Evolutionary conservation across 2,329 filamentous ascomycete genomes (phyloP), one percentile per base, ranked within the genome.

Genomic region (Botrytis paeoniae): DNA sequence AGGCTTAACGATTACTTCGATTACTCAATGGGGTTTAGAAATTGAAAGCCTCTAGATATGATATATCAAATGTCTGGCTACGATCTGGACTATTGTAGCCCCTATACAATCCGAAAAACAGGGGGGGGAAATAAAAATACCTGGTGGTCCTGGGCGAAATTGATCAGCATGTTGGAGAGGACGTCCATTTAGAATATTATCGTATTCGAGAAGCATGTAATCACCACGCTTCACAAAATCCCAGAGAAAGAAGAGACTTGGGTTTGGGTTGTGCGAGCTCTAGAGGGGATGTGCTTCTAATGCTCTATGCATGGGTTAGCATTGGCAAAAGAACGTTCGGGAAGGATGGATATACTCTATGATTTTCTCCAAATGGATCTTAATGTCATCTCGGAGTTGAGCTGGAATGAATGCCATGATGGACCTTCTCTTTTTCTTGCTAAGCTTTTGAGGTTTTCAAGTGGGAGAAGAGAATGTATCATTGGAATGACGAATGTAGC

Each of bases 131-230:
- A 69, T n/a, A 51, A n/a, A 54, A 12, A 22, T 66, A 78, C 77
- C 75, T 66, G 4, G 12, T 54, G 71, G 61, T 45, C 43, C 63
- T 37, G 64, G 71, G 32, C 68, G 78, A 54, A 84, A 82, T 75
- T 84, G 82, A 14, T 81, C 78, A 1, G 82, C 82, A 25, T 82
- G 76, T 74, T 78, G 75, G 45, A 83, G 71, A 22, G 80, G 77
- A 64, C 77, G 75, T 22, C 82, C 82, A 37, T 78, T 78, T 29
- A 78, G 77, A 70, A 84, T 81, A 60, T 82, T 83, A 29, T 84
- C 82, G 37, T 85, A 79, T 79, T 84, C 82, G 10, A 78, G 79
- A 75, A 83, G 80, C 78, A 84, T 83, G 74, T 84, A 84, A 54
- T 80, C 77, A n/a, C 82, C 83, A 51, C 82, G 81, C 73, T 79